phyloP scores from a whole-genome alignment of 2,329 filamentous ascomycete species.

The Geosmithia morbida region DNA sequence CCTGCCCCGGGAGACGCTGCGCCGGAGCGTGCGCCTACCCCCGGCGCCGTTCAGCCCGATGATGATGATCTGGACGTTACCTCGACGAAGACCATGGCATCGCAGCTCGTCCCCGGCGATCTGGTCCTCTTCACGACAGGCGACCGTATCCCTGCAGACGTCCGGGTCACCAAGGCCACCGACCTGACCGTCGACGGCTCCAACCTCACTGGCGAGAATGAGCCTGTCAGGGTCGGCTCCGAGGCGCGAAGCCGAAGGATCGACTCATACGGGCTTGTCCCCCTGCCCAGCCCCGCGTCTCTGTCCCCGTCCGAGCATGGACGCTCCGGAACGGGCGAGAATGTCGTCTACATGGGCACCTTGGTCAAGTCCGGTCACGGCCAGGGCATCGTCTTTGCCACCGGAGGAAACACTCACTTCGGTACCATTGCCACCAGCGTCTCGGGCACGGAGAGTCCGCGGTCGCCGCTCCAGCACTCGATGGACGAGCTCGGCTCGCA shows the following conservation, averaged over 20 bases:
- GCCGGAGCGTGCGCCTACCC: slow-evolving; percentile 24
- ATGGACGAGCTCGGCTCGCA: slow-evolving; percentile 98
- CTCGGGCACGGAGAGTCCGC: slow-evolving; percentile 86
- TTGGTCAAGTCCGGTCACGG: slow-evolving; percentile 89
- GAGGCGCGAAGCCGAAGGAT: slow-evolving; percentile 32
- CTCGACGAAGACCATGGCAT: slow-evolving; percentile 75
- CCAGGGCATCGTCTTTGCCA: slow-evolving; percentile 93
- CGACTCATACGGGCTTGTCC: slow-evolving; percentile 12
- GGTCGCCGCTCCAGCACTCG: slow-evolving; percentile 83
- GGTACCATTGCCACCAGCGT: slow-evolving; percentile 91
- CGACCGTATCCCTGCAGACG: slow-evolving; percentile 90
- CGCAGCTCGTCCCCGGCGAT: slow-evolving; percentile 81
- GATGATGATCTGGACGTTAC: slow-evolving; percentile 53
- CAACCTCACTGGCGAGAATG: slow-evolving; percentile 92
- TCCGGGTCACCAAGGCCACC: slow-evolving; percentile 79
- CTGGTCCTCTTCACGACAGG: slow-evolving; percentile 89
- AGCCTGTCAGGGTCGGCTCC: slow-evolving; percentile 69
- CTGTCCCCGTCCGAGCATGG: slow-evolving; percentile 22
- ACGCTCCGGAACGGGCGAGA: slow-evolving; percentile 45
- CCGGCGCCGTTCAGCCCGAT: slow-evolving; percentile 42
- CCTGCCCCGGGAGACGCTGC: slow-evolving; percentile 27
- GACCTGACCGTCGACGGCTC: slow-evolving; percentile 93
- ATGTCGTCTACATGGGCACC: slow-evolving; percentile 97
- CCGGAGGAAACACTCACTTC: slow-evolving; percentile 86
- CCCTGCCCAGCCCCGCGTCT: slow-evolving; percentile 22